These are phyloP conservation scores for Emergomyces pasteurianus DNA, from an alignment of 2,329 filamentous ascomycete species.

Conservation along the genomic window DNA sequence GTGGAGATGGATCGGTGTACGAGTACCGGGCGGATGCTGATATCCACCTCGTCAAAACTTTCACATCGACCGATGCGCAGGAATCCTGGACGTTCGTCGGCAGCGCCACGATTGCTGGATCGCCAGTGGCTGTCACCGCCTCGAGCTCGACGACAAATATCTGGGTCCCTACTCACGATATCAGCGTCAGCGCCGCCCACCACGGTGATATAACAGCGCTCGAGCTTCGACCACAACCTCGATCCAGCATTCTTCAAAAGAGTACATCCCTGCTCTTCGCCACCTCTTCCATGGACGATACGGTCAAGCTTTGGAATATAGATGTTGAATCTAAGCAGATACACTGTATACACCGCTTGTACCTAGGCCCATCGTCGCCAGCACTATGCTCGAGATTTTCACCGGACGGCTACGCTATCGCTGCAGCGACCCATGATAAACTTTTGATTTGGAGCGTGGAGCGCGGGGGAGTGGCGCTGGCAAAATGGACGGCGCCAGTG, in stretches of 20 bases:
- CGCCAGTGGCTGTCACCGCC: constrained; percentile 28
- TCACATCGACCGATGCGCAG: constrained; percentile 18
- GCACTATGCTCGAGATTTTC: constrained; percentile 34
- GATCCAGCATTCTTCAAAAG: constrained; percentile 13
- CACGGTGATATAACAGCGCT: constrained; percentile 33
- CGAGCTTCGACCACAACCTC: constrained; percentile 27
- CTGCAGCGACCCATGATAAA: constrained; percentile 32
- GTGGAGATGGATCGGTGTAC: constrained; percentile 29
- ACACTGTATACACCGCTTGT: constrained; percentile 25
- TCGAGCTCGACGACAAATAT: constrained; percentile 27
- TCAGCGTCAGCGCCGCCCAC: constrained; percentile 28
- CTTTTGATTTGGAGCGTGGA: constrained; percentile 38
- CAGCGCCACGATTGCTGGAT: constrained; percentile 18
- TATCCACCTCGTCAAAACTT: constrained; percentile 26
- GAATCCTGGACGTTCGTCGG: constrained; percentile 31
- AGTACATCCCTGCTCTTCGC: constrained; percentile 27
- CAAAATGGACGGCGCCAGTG: constrained; percentile 26
- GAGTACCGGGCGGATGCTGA: constrained; percentile 28
- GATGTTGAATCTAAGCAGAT: constrained; percentile 27
- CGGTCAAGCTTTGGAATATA: constrained; percentile 34
- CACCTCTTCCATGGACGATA: constrained; percentile 35
- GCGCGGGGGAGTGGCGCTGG: constrained; percentile 31
- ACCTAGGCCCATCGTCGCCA: constrained; percentile 24
- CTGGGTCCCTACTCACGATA: constrained; percentile 36
- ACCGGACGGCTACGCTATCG: constrained; percentile 35